Conservation (phyloP, 2,329 filamentous ascomycete species). For the Beauveria bassiana region DNA sequence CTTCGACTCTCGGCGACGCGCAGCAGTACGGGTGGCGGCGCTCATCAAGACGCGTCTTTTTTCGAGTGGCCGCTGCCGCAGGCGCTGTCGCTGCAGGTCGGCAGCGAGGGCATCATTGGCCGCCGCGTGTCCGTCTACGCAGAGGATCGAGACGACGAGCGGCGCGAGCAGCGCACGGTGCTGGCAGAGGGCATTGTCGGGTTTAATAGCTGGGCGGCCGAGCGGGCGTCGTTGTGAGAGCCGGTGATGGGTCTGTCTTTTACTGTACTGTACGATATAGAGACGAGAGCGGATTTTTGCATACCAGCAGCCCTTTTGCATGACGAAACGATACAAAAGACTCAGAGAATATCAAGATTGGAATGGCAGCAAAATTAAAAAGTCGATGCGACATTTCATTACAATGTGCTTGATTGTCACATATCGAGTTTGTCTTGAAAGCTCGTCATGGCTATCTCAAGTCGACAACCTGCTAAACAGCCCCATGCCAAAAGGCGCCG, state of each 20-base stretch:
- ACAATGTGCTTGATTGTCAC: too few species aligned
- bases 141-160: neutral
- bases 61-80: slow-evolving; percentile 27
- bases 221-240: slow-evolving; percentile 4
- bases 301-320: too few species aligned
- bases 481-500: too few species aligned
- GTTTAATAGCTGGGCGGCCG: slow-evolving; percentile 27
- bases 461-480: too few species aligned
- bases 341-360: too few species aligned
- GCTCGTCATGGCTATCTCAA: too few species aligned
- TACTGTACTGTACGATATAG: neutral
- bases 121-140: slow-evolving; percentile 36
- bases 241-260: too few species aligned
- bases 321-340: too few species aligned
- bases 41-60: slow-evolving; percentile 3
- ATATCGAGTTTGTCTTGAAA: too few species aligned
- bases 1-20: slow-evolving; percentile 22
- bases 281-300: too few species aligned
- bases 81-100: slow-evolving; percentile 37
- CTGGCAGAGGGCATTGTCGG: slow-evolving; percentile 44
- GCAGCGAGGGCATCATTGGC: slow-evolving; percentile 39
- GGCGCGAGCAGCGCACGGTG: slow-evolving; percentile 20
- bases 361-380: too few species aligned
- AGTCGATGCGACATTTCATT: too few species aligned
- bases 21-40: neutral